These are phyloP conservation scores for Taphrina deformans DNA, from an alignment of 1,139 yeast genomes.

Conservation along the genomic window DNA sequence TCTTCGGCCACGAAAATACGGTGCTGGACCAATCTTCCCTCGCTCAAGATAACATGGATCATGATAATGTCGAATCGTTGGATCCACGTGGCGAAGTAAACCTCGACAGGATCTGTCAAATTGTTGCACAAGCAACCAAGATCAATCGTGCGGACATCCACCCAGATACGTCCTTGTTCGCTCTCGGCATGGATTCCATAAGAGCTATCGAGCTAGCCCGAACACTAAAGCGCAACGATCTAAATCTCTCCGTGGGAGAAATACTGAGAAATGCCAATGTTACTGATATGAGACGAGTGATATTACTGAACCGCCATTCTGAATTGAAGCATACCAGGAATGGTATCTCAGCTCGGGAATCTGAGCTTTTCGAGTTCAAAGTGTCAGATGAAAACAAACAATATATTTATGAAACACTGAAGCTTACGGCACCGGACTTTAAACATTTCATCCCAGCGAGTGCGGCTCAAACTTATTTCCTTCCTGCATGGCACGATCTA, in stretches of 20 bases:
- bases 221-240: slow-evolving; percentile 31
- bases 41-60: not conserved
- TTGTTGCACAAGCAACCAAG: slow-evolving; percentile 33
- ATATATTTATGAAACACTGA: not conserved
- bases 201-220: slow-evolving; percentile 38
- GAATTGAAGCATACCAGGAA: not conserved
- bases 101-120: slow-evolving; percentile 9
- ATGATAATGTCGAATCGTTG: slow-evolving; percentile 15
- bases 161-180: slow-evolving; percentile 36
- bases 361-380: not conserved
- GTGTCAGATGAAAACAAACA: not conserved
- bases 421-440: not conserved
- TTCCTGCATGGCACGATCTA: slow-evolving; percentile 38
- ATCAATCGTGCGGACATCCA: slow-evolving; percentile 17
- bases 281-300: slow-evolving; percentile 27
- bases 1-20: not conserved
- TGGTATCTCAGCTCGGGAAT: not conserved
- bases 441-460: slow-evolving; percentile 38
- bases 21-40: not conserved
- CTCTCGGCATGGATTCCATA: slow-evolving; percentile 40
- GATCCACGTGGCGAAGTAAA: not conserved
- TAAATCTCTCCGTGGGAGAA: slow-evolving; percentile 38
- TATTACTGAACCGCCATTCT: not conserved
- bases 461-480: slow-evolving; percentile 40
- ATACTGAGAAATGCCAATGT: slow-evolving; percentile 36